A percentile compares a stretch with the other conserved stretches of the same genome.
Conservation (phyloP, 805 yeast species). For the Pichia nanzhaoensis region DNA sequence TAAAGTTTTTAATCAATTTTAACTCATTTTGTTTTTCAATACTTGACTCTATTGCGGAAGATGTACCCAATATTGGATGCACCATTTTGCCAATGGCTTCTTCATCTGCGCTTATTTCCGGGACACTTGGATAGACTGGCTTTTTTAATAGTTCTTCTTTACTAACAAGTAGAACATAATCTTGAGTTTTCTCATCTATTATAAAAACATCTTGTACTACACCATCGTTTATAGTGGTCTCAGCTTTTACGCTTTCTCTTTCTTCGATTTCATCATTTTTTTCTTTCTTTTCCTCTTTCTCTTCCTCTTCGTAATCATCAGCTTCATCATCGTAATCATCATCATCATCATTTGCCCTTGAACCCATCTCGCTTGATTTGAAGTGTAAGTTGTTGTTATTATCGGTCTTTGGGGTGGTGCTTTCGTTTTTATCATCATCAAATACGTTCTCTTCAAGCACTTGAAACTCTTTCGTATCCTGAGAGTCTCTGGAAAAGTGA, state of each 20-base stretch:
- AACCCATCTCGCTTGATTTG: not conserved
- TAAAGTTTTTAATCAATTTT: constrained; percentile 52
- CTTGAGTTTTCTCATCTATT: constrained; percentile 1
- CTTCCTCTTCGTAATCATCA: constrained; percentile 12
- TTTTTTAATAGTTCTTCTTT: constrained; percentile 20
- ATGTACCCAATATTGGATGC: constrained; percentile 31
- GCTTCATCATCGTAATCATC: constrained; percentile 15
- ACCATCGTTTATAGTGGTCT: not conserved
- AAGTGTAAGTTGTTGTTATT: not conserved
- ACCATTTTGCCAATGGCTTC: constrained; percentile 30
- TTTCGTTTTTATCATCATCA: constrained; percentile 7
- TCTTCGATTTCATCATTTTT: not conserved
- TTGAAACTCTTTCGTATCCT: constrained; percentile 16
- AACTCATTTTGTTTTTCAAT: constrained; percentile 33
- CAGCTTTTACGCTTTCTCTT: not conserved
- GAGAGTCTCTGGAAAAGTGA: constrained; percentile 14
- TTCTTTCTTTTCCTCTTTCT: constrained; percentile 8
- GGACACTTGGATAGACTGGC: constrained; percentile 25
- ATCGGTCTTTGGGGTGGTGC: not conserved
- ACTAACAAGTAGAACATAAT: constrained; percentile 12
- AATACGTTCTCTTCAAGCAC: constrained; percentile 27
- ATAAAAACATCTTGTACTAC: not conserved
- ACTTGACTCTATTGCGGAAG: constrained; percentile 36
- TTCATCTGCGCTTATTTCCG: constrained; percentile 23
- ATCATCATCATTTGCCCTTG: constrained; percentile 23